These are phyloP conservation scores for Rhizopus stolonifer DNA, from an alignment of 371 early-diverging fungal species.

Conservation along the genomic window DNA sequence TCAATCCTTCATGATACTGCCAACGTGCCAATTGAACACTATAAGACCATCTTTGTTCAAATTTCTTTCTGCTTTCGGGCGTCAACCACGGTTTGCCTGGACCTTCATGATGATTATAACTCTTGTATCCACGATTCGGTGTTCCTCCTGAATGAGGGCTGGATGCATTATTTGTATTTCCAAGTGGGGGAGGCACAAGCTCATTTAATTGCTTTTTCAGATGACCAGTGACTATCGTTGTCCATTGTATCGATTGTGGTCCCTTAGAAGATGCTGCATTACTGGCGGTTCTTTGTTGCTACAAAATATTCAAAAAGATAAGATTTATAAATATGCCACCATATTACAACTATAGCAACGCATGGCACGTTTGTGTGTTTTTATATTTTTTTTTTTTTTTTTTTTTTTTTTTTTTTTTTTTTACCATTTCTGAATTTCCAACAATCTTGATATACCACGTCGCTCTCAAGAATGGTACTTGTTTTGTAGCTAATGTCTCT, in stretches of 20 bases:
- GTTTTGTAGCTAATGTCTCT: slow-evolving; percentile 56
- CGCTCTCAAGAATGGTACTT: slow-evolving; percentile 70
- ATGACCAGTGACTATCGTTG: slow-evolving; percentile 32
- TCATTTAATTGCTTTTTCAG: slow-evolving; percentile 49
- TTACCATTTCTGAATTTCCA: slow-evolving; percentile 62
- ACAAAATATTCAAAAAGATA: not conserved
- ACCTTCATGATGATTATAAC: slow-evolving; percentile 31
- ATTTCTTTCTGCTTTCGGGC: slow-evolving; percentile 51
- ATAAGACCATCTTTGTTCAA: slow-evolving; percentile 64
- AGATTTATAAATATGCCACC: too few relatives aligned
- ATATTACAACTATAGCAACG: too few relatives aligned
- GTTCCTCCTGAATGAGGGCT: slow-evolving; percentile 27
- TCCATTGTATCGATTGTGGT: slow-evolving; percentile 39
- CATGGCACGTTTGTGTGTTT: too few relatives aligned
- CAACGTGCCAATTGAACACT: slow-evolving; percentile 63
- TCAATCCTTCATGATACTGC: slow-evolving; percentile 72
- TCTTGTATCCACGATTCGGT: slow-evolving; percentile 24
- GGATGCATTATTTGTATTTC: slow-evolving; percentile 13
- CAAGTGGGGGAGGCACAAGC: slow-evolving; percentile 31
- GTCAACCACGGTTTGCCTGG: slow-evolving; percentile 49
- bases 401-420: not conserved
- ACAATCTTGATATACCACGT: slow-evolving; percentile 76
- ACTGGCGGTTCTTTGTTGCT: slow-evolving; percentile 40
- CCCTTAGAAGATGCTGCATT: slow-evolving; percentile 25
- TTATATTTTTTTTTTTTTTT: too few relatives aligned